Conservation (phyloP, 2,329 filamentous ascomycete species). For the Zasmidium citrigriseum region DNA sequence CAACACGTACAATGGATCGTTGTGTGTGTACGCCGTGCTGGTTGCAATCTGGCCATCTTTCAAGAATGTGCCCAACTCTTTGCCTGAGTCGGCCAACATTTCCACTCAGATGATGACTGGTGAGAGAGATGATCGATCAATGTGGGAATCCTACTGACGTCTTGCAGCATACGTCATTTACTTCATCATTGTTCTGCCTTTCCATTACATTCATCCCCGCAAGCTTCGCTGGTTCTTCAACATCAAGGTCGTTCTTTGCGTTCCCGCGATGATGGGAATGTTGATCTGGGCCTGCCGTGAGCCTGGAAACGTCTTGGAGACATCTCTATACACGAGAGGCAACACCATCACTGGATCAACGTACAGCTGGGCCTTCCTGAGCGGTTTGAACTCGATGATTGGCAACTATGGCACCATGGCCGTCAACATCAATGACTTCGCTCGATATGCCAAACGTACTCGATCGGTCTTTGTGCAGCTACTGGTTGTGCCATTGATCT, state of each 20-base stretch:
- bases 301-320: slow-evolving; percentile 23
- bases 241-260: slow-evolving; percentile 20
- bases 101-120: slow-evolving; percentile 22
- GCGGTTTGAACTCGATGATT: slow-evolving; percentile 31
- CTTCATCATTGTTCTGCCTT: slow-evolving; percentile 24
- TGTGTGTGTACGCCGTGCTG: slow-evolving; percentile 31
- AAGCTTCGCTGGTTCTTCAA: slow-evolving; percentile 27
- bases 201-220: slow-evolving; percentile 24
- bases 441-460: slow-evolving; percentile 19
- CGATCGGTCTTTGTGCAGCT: slow-evolving; percentile 23
- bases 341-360: slow-evolving; percentile 25
- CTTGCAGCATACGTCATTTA: slow-evolving; percentile 21
- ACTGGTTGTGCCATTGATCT: slow-evolving; percentile 27
- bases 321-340: slow-evolving; percentile 23
- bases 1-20: slow-evolving; percentile 33
- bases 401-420: slow-evolving; percentile 28
- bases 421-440: slow-evolving; percentile 28
- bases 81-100: slow-evolving; percentile 24
- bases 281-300: slow-evolving; percentile 18
- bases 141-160: not conserved
- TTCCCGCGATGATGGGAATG: slow-evolving; percentile 26
- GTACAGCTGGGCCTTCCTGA: slow-evolving; percentile 34
- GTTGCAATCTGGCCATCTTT: slow-evolving; percentile 28
- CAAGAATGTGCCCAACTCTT: slow-evolving; percentile 15
- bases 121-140: not conserved